These are phyloP conservation scores for Globisporangium camurandrum DNA, from an alignment of 352 stramenopile species.

Conservation along the genomic window DNA sequence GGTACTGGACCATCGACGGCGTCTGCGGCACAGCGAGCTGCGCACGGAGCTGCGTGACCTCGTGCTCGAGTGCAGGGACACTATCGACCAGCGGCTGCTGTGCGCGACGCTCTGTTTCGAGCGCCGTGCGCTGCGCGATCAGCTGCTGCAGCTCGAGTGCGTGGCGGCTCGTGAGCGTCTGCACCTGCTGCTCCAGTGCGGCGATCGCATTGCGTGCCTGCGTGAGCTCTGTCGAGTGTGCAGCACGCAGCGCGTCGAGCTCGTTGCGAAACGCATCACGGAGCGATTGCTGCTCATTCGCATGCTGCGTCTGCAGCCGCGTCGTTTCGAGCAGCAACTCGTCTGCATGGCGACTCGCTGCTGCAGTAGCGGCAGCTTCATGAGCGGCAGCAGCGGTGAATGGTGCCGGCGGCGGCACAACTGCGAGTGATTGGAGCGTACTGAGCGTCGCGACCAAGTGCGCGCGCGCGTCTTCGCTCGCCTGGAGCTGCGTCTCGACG, in stretches of 20 bases:
- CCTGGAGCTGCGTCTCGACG: slow-evolving; percentile 47
- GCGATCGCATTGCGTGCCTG: not conserved
- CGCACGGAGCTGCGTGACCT: slow-evolving; percentile 33
- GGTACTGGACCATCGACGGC: slow-evolving; percentile 76
- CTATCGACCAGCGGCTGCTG: slow-evolving; percentile 23
- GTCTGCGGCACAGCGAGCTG: slow-evolving; percentile 51
- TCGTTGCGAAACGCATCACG: not conserved
- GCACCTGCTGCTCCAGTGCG: slow-evolving; percentile 8
- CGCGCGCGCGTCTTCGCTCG: slow-evolving; percentile 58
- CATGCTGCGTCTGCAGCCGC: not conserved
- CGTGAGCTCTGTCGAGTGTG: not conserved
- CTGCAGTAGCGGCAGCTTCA: too few species aligned
- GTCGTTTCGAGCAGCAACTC: not conserved
- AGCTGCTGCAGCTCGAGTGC: slow-evolving; percentile 24
- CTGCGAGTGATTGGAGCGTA: slow-evolving; percentile 25
- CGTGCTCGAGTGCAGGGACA: slow-evolving; percentile 40
- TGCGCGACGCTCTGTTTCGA: too few species aligned
- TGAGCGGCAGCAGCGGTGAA: not conserved
- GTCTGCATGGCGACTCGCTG: too few species aligned
- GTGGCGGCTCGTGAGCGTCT: slow-evolving; percentile 12
- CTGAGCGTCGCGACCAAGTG: slow-evolving; percentile 52
- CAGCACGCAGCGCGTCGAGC: not conserved
- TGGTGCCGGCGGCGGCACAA: not conserved
- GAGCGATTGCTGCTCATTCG: slow-evolving; percentile 1
- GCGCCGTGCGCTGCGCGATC: slow-evolving; percentile 20